These are phyloP conservation scores for Trifolium subterraneum DNA, from an alignment of 306 rosid species.

Conservation along the genomic window DNA sequence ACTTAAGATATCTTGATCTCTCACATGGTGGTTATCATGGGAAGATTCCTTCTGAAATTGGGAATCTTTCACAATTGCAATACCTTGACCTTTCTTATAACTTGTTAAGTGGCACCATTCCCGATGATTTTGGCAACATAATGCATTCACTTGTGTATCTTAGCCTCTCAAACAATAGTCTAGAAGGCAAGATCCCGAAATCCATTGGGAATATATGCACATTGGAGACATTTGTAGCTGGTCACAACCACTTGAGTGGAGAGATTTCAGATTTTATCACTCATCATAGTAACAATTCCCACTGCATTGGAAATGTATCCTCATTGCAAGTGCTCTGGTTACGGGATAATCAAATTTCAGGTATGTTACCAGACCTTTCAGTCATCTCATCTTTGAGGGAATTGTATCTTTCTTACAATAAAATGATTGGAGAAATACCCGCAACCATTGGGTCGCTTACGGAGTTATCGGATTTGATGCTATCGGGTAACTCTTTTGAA, in stretches of 20 bases:
- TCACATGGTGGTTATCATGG: background rate
- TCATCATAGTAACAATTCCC: background rate
- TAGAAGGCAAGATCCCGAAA: constrained; percentile 20
- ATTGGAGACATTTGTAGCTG: fast-evolving
- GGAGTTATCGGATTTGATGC: background rate
- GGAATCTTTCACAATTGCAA: background rate
- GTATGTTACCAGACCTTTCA: constrained; percentile 11
- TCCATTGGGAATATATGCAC: constrained; percentile 30
- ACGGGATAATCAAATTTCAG: background rate
- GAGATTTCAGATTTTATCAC: constrained; percentile 8
- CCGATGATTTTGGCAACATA: constrained; percentile 13
- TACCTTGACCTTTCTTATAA: background rate
- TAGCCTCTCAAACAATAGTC: fast-evolving
- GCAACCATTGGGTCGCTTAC: background rate
- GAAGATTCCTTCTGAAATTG: background rate
- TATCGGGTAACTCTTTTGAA: background rate
- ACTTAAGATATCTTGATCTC: constrained; percentile 22
- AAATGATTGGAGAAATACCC: background rate
- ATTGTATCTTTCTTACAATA: background rate
- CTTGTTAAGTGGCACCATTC: background rate
- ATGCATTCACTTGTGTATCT: constrained; percentile 13
- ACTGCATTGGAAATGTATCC: constrained; percentile 4
- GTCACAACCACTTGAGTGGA: background rate
- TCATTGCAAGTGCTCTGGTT: constrained; percentile 11
- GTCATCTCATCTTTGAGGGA: background rate